Percentiles rank a stretch among this genome's conserved stretches.
Evolutionary conservation across 1,284 basidiomycete genomes (phyloP).

Genomic region (Pseudozyma hubeiensis): DNA sequence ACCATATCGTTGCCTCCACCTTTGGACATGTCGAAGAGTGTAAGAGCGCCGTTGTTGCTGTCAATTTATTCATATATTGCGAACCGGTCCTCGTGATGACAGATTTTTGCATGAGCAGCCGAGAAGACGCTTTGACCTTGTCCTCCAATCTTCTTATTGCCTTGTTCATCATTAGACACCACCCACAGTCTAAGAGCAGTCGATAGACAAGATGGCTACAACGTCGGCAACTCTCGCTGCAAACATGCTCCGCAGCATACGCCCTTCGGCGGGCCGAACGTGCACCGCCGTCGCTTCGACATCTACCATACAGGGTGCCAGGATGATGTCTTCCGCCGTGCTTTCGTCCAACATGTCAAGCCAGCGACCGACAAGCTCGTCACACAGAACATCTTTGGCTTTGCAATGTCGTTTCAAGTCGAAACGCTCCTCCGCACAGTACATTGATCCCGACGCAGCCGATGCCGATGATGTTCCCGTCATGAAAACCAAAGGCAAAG

Average conservation of each 20-base stretch:
- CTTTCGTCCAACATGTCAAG: background rate
- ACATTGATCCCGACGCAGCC: constrained; percentile 41
- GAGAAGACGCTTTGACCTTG: constrained; percentile 14
- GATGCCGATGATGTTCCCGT: constrained; percentile 58
- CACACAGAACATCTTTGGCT: background rate
- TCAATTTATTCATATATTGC: constrained; percentile 3
- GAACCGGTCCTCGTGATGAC: constrained; percentile 11
- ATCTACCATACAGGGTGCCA: constrained; percentile 1
- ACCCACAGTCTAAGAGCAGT: background rate
- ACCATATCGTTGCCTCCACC: background rate
- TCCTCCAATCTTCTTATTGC: background rate
- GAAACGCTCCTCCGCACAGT: constrained; percentile 44
- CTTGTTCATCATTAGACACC: background rate
- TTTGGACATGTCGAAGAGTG: background rate
- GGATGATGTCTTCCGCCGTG: constrained; percentile 17
- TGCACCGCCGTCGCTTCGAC: constrained; percentile 7
- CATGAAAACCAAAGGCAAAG: constrained; percentile 61
- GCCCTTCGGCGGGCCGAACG: constrained; percentile 3
- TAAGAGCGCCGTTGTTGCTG: too few species aligned
- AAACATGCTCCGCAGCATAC: constrained; percentile 13
- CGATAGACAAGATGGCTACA: background rate
- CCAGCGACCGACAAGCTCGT: background rate
- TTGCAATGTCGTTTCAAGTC: constrained; percentile 35
- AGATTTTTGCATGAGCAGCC: constrained; percentile 23
- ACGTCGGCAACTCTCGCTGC: constrained; percentile 3